Conservation (phyloP, 1,284 basidiomycete genomes). For the Mycosarcoma maydis region DNA sequence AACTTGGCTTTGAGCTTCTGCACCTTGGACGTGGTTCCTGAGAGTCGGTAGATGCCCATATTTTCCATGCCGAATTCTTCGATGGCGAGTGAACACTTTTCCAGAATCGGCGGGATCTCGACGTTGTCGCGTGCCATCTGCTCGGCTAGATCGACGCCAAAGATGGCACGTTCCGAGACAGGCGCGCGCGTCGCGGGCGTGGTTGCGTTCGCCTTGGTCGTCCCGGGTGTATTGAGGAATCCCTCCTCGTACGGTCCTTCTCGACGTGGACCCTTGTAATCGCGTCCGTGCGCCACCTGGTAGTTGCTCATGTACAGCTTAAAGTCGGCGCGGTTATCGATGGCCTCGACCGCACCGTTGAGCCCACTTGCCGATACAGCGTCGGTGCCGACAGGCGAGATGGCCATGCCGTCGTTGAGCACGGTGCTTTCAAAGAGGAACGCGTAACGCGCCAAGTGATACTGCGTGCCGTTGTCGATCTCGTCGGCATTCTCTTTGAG, state of each 20-base stretch:
- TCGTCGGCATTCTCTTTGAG: conserved; percentile 96
- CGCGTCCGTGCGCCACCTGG: conserved; percentile 79
- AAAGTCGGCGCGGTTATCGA: conserved; percentile 94
- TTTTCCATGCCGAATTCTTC: conserved; percentile 78
- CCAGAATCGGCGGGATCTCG: conserved; percentile 86
- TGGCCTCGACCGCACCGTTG: conserved; percentile 85
- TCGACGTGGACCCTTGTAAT: conserved; percentile 65
- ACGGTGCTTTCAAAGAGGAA: conserved; percentile 92
- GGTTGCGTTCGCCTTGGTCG: conserved; percentile 2
- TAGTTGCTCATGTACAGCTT: conserved; percentile 97
- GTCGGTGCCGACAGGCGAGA: conserved; percentile 75
- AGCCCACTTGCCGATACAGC: conserved; percentile 71
- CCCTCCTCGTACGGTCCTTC: conserved; percentile 68
- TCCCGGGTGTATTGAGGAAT: conserved; percentile 49
- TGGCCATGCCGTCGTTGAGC: conserved; percentile 83
- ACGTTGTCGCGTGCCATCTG: conserved; percentile 89
- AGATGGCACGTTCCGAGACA: conserved; percentile 71
- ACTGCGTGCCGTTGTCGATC: conserved; percentile 94
- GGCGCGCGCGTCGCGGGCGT: background rate
- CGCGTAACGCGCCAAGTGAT: conserved; percentile 92
- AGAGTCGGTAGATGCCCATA: conserved; percentile 92
- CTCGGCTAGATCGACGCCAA: conserved; percentile 86
- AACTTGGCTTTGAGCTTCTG: conserved; percentile 82
- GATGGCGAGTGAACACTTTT: conserved; percentile 89
- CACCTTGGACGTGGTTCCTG: conserved; percentile 89